phyloP scores from a whole-genome alignment of 83 land plant species.

The Diphasiastrum complanatum region DNA sequence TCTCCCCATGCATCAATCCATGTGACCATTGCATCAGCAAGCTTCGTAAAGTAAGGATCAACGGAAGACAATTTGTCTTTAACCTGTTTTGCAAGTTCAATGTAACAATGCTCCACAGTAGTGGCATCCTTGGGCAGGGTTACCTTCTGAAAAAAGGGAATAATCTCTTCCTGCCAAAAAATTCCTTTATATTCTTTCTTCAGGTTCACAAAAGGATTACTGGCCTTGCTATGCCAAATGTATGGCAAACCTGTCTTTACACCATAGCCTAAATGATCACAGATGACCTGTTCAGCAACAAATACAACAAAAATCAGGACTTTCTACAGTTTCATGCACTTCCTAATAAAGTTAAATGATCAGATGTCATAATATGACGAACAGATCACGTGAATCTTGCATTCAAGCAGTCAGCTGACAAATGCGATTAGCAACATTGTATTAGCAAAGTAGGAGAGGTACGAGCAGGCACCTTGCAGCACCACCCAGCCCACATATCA shows the following conservation, averaged over 20 bases:
- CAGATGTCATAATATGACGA: neutral
- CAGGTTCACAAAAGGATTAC: slow-evolving; percentile 34
- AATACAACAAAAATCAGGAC: neutral
- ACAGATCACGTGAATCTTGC: too few species aligned
- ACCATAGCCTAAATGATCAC: slow-evolving; percentile 29
- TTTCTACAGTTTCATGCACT: neutral
- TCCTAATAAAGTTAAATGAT: neutral
- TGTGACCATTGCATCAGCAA: slow-evolving; percentile 29
- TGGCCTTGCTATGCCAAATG: slow-evolving; percentile 38
- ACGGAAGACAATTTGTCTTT: slow-evolving; percentile 20
- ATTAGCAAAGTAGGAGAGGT: neutral
- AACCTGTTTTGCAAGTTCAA: slow-evolving; percentile 28
- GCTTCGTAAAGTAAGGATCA: slow-evolving; percentile 30
- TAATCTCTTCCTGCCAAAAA: slow-evolving; percentile 38
- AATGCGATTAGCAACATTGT: too few species aligned
- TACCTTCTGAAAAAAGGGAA: slow-evolving; percentile 26
- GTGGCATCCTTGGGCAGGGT: slow-evolving; percentile 20
- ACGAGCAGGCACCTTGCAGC: slow-evolving; percentile 20
- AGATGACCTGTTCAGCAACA: slow-evolving; percentile 20
- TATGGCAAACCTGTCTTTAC: slow-evolving; percentile 36
- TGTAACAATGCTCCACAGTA: slow-evolving; percentile 36
- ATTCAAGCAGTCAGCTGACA: too few species aligned
- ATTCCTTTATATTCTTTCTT: slow-evolving; percentile 38
- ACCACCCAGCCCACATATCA: slow-evolving; percentile 40
- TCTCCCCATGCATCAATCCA: slow-evolving; percentile 33